A percentile compares a stretch with the other conserved stretches of the same genome.
phyloP scores from a whole-genome alignment of 1,284 basidiomycete species.

The Agroathelia rolfsii region DNA sequence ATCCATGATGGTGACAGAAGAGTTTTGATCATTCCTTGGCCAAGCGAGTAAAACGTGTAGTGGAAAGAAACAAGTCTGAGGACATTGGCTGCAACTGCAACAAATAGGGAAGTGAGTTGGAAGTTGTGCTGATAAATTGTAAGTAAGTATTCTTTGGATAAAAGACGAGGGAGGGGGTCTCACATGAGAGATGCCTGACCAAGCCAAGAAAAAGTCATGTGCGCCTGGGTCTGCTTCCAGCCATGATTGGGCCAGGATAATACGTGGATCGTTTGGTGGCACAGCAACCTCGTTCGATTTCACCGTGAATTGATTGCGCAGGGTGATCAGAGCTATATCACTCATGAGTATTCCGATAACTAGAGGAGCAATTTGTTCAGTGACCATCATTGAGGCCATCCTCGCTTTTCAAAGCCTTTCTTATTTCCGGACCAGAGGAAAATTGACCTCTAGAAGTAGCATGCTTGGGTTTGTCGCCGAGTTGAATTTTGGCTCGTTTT shows the following conservation, averaged over 20 bases:
- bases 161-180: conserved; percentile 3
- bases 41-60: conserved; percentile 51
- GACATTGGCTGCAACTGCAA: conserved; percentile 45
- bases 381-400: too few species aligned
- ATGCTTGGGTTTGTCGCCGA: too few species aligned
- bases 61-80: conserved; percentile 53
- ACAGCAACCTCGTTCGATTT: conserved; percentile 32
- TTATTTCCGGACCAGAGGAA: too few species aligned
- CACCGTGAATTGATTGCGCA: conserved; percentile 47
- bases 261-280: conserved; percentile 44
- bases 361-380: too few species aligned
- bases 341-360: too few species aligned
- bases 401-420: too few species aligned
- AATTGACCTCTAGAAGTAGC: too few species aligned
- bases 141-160: conserved; percentile 5
- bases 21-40: conserved; percentile 47
- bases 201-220: conserved; percentile 50
- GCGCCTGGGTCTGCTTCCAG: conserved; percentile 44
- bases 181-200: conserved; percentile 36
- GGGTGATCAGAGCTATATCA: conserved; percentile 20
- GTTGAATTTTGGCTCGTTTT: too few species aligned
- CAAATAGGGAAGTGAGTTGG: conserved; percentile 31
- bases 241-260: conserved; percentile 52
- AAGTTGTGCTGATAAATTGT: conserved; percentile 23
- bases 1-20: conserved; percentile 45